Percentiles rank a stretch among this genome's conserved stretches.
Conservation (phyloP, 257 asterid genomes). For the Lycium ferocissimum region DNA sequence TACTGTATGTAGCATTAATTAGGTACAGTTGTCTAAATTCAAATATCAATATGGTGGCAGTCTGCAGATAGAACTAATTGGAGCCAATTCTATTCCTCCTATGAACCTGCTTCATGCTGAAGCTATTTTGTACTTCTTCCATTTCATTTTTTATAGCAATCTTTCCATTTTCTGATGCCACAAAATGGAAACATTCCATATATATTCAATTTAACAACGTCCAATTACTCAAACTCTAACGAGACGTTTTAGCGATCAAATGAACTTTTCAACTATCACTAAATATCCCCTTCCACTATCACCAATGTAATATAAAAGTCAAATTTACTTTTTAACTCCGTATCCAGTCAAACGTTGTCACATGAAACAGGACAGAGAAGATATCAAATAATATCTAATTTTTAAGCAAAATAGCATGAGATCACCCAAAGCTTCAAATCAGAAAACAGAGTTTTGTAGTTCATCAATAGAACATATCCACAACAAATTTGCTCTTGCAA, state of each 20-base stretch:
- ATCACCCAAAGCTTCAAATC: not conserved
- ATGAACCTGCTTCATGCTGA: not conserved
- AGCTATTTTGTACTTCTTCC: not conserved
- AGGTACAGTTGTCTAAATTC: not conserved
- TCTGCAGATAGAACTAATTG: not conserved
- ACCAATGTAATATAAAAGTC: not conserved
- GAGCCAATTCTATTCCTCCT: not conserved
- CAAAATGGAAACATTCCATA: not conserved
- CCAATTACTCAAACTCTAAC: not conserved
- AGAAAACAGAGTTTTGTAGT: not conserved
- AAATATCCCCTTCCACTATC: constrained; percentile 13
- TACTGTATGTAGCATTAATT: not conserved
- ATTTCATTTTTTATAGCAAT: not conserved
- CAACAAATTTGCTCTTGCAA: constrained; percentile 5
- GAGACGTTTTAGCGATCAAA: not conserved
- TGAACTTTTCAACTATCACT: not conserved
- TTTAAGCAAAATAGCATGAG: not conserved
- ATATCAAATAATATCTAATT: not conserved
- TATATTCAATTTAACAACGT: not conserved
- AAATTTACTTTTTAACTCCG: too few species aligned
- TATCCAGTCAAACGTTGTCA: not conserved
- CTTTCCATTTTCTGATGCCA: not conserved
- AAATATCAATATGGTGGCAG: not conserved
- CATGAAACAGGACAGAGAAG: not conserved
- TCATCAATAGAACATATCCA: not conserved